These are phyloP conservation scores for Senecio squalidus DNA, from an alignment of 140 eudicot genomes.

Conservation along the genomic window DNA sequence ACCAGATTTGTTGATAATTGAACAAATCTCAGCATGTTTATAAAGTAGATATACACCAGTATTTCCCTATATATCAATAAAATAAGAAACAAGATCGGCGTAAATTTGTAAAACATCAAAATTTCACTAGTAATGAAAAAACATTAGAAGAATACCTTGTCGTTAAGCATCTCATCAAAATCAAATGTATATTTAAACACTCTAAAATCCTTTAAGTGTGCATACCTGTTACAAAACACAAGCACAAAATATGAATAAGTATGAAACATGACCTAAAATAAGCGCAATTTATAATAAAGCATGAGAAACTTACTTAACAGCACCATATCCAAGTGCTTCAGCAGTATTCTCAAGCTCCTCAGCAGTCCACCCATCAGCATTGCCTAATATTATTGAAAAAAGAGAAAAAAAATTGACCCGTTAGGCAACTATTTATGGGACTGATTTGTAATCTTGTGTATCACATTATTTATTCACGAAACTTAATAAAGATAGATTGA, in stretches of 20 bases:
- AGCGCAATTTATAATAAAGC: background rate
- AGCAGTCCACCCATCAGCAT: no score
- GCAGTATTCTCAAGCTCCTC: background rate
- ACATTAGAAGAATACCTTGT: background rate
- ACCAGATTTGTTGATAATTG: background rate
- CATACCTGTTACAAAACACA: background rate
- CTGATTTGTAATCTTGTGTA: no score
- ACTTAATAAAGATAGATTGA: background rate
- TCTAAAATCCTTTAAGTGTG: background rate
- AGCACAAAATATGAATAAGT: background rate
- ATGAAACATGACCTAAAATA: no score
- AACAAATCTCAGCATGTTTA: no score
- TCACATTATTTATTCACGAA: background rate
- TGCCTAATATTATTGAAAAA: no score
- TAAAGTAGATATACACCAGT: background rate
- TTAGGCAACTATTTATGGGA: no score
- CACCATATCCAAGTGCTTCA: background rate
- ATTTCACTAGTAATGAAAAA: no score
- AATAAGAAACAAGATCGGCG: background rate
- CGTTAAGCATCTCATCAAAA: background rate
- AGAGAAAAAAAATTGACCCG: background rate
- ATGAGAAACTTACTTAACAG: background rate
- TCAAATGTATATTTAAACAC: background rate
- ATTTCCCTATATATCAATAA: background rate
- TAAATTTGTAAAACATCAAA: no score